Percentiles rank a stretch among this genome's conserved stretches.
Evolutionary conservation across 768 basidiomycete genomes (phyloP).

Genomic region (Cystobasidium onofrii): DNA sequence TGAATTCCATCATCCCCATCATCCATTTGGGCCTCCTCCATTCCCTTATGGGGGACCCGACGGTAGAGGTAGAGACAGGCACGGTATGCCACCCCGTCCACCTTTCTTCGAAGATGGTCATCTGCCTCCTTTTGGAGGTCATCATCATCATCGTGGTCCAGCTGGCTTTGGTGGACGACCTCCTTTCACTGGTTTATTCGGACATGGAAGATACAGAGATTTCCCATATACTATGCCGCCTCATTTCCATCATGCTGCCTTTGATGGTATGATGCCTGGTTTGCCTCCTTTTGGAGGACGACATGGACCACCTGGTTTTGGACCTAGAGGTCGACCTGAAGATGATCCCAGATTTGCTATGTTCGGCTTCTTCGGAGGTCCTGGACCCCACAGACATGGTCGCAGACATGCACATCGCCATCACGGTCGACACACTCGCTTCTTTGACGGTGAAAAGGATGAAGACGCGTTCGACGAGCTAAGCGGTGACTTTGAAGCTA

Average conservation of each 20-base stretch:
- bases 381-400: background rate
- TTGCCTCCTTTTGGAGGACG: background rate
- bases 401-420: background rate
- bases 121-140: background rate
- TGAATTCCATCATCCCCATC: background rate
- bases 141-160: background rate
- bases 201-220: background rate
- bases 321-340: background rate
- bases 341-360: background rate
- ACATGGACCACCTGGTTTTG: background rate
- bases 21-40: background rate
- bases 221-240: background rate
- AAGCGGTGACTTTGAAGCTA: background rate
- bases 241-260: background rate
- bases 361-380: background rate
- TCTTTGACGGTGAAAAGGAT: background rate
- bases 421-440: background rate
- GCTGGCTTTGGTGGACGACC: background rate
- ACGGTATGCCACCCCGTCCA: conserved; percentile 12
- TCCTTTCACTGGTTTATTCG: background rate
- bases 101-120: conserved; percentile 33
- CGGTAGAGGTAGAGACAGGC: conserved; percentile 6
- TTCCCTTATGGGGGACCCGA: background rate
- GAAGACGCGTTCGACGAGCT: background rate
- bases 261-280: background rate